Base-by-base conservation (phyloP, 768 basidiomycete species). In the Collybia sordida region DNA sequence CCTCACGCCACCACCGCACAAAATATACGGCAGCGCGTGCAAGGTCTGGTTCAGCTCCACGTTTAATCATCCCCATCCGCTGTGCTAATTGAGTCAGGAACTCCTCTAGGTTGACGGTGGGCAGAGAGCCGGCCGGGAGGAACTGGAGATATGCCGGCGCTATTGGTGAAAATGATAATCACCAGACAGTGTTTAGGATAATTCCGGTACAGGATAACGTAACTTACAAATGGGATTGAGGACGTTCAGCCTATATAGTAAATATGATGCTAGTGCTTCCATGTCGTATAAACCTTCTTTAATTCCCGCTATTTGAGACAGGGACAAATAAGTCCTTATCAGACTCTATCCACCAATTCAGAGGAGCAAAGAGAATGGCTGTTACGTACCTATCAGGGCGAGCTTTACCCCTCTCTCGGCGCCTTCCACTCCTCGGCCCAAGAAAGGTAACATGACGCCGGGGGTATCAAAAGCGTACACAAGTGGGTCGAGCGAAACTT, bases 391-490 rank as follows among this genome's bases (percentile, higher is more conserved):
- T 38, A 97, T 98, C 50, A 98, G 72, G 42, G 93, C 95, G 18
- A 98, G 81, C 68, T 95, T 98, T 46, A 97, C 79, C 9, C 91
- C 96, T 61, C 91, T 79, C 68, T 99, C 97, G 44, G 92, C 87
- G 15, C 93, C 96, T 55, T 79, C 79, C 47, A 81, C 77, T 4
- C 97, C 97, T 51, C 75, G 81, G 1, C 97, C 97, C 24, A 98
- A 78, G 70, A 88, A 98, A 9, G 94, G 93, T 37, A 97, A 75
- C 95, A 98, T 98, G 41, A 98, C 90, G 2, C 97, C 97, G 2
- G 97, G 97, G 7, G 92, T 86, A 73, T 99, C 97, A 60, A 87
- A 93, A 3, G 97, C 90, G 72, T 98, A 98, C 9, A 97, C 86
- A 6, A 83, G 71, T 2, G 94, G 93, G 47, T 86, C 78, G 51